These are phyloP conservation scores for Vicia villosa DNA, from an alignment of 306 rosid species.

Conservation along the genomic window DNA sequence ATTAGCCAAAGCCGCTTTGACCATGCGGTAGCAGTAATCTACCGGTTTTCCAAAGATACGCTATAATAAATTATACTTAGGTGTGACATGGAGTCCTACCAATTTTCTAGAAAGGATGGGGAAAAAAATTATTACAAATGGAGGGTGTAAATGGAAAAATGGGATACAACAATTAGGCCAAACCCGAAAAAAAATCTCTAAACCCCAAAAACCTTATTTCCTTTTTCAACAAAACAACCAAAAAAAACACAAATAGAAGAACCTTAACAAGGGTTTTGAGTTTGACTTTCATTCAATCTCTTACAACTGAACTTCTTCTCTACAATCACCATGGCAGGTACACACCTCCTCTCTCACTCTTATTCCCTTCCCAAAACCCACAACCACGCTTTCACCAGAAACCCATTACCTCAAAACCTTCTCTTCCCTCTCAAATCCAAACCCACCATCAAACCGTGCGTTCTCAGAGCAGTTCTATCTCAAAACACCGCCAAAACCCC, in stretches of 20 bases:
- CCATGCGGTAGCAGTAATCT: no score
- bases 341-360: slow-evolving; percentile 50
- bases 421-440: slow-evolving; percentile 39
- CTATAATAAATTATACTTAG: no score
- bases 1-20: no score
- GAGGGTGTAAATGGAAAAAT: no score
- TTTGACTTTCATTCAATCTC: not conserved
- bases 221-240: not conserved
- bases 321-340: slow-evolving; percentile 54
- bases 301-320: not conserved
- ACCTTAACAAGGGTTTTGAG: slow-evolving; percentile 1
- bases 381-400: slow-evolving; percentile 37
- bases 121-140: no score
- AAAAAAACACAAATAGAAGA: not conserved
- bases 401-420: slow-evolving; percentile 44
- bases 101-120: no score
- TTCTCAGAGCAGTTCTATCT: slow-evolving; percentile 64
- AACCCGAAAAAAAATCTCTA: not conserved
- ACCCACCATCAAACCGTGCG: slow-evolving; percentile 33
- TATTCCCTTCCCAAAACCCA: slow-evolving; percentile 47
- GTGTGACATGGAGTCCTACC: no score
- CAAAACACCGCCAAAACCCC: slow-evolving; percentile 52
- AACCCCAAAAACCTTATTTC: not conserved
- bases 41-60: no score
- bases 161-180: not conserved